Evolutionary conservation across 1,139 yeast genomes (phyloP).

Genomic region (Saccharomyces hybrid): DNA sequence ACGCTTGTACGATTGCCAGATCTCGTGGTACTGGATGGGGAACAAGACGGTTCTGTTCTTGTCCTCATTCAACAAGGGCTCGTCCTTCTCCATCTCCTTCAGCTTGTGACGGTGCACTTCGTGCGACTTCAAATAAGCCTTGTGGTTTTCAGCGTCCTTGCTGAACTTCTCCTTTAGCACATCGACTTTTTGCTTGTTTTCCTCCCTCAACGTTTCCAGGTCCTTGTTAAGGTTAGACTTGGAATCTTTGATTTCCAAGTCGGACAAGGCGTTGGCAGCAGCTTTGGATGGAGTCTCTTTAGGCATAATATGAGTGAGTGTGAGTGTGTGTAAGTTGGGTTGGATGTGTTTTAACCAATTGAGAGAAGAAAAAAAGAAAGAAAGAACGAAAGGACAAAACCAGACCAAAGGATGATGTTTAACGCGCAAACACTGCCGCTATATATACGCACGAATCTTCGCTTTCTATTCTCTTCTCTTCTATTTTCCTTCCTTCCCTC

Average conservation of each 20-base stretch:
- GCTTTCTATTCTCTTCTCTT: no score
- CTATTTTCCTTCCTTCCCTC: no score
- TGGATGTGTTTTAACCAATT: neutral
- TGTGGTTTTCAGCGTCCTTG: constrained; percentile 37
- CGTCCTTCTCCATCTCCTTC: constrained; percentile 73
- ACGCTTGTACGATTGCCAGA: constrained; percentile 98
- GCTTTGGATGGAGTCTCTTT: constrained; percentile 42
- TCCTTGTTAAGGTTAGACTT: constrained; percentile 25
- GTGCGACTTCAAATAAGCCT: constrained; percentile 50
- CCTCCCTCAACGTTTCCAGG: constrained; percentile 21
- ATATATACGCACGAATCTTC: neutral
- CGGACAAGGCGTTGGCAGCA: constrained; percentile 37
- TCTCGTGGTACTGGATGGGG: constrained; percentile 95
- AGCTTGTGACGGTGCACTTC: constrained; percentile 63
- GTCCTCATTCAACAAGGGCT: constrained; percentile 83
- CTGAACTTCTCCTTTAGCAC: constrained; percentile 18
- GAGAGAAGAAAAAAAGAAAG: neutral
- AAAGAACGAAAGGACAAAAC: neutral
- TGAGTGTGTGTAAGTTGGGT: neutral
- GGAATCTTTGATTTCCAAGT: constrained; percentile 32
- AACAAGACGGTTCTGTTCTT: constrained; percentile 82
- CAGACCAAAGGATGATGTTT: neutral
- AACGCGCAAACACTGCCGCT: neutral
- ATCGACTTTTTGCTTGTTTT: constrained; percentile 14
- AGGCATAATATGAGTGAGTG: constrained; percentile 13